These are phyloP conservation scores for Teratosphaeria zuluensis DNA, from an alignment of 2,329 filamentous ascomycete genomes.

Conservation along the genomic window DNA sequence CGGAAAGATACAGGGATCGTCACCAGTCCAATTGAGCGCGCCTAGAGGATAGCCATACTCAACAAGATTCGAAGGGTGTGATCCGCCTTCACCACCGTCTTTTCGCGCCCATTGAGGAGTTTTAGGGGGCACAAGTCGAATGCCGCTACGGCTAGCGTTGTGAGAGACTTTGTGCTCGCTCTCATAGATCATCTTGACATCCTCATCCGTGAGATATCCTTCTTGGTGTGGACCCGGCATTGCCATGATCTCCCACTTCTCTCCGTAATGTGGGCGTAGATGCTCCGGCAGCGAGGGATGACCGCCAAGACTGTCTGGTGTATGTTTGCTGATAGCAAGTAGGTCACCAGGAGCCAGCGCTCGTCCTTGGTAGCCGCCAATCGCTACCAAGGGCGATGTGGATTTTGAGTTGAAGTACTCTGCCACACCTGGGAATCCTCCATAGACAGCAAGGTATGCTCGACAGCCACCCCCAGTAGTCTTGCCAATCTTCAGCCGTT, in stretches of 20 bases:
- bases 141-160: conserved; percentile 51
- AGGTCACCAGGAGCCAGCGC: conserved; percentile 46
- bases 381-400: conserved; percentile 47
- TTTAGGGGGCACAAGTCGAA: conserved; percentile 47
- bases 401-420: conserved; percentile 51
- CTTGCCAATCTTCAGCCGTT: conserved; percentile 47
- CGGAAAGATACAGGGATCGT: conserved; percentile 51
- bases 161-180: conserved; percentile 53
- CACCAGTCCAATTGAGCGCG: conserved; percentile 51
- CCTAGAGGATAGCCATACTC: conserved; percentile 53
- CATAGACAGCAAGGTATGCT: conserved; percentile 49
- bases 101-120: conserved; percentile 49
- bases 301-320: conserved; percentile 25
- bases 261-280: conserved; percentile 41
- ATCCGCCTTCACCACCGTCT: conserved; percentile 53
- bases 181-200: conserved; percentile 48
- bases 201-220: conserved; percentile 42
- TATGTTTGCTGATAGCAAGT: conserved; percentile 34
- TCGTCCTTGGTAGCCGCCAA: conserved; percentile 52
- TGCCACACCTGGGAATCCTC: conserved; percentile 45
- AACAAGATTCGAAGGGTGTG: conserved; percentile 44
- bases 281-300: conserved; percentile 33
- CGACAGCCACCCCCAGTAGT: conserved; percentile 45
- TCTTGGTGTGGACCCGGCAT: conserved; percentile 50
- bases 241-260: conserved; percentile 43